Percentiles rank a stretch among this genome's conserved stretches.
These are phyloP conservation scores for Lactifluus subvellereus DNA, from an alignment of 768 basidiomycete genomes.

Conservation along the genomic window DNA sequence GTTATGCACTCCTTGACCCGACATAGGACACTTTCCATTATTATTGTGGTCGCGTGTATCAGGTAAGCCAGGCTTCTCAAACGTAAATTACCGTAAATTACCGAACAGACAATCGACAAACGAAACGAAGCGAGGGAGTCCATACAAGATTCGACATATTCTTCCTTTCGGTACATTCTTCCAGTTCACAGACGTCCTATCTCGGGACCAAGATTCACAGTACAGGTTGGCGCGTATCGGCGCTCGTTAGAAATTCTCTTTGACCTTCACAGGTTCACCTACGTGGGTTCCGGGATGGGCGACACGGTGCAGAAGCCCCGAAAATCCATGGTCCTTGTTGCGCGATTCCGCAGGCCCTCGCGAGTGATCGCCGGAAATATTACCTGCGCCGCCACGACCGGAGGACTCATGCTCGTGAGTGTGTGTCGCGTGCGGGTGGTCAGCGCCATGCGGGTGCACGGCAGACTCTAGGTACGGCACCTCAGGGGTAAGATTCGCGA, in stretches of 20 bases:
- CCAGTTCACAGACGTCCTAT: background rate
- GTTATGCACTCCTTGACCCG: too few relatives aligned
- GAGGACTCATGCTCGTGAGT: slow-evolving; percentile 35
- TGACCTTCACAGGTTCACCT: background rate
- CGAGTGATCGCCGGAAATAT: slow-evolving; percentile 42
- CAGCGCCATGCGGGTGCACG: slow-evolving; percentile 8
- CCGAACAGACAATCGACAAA: background rate
- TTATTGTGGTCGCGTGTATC: background rate
- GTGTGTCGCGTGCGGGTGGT: slow-evolving; percentile 9
- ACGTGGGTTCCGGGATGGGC: background rate
- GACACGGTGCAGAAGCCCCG: slow-evolving; percentile 22
- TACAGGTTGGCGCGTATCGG: background rate
- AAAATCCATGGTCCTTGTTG: background rate
- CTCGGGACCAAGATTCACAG: background rate
- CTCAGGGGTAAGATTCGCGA: slow-evolving; percentile 46
- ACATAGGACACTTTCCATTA: background rate
- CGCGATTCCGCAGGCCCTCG: slow-evolving; percentile 25
- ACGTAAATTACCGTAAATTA: slow-evolving; percentile 1
- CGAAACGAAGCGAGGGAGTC: background rate
- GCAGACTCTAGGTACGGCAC: slow-evolving; percentile 26
- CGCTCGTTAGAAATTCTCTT: background rate
- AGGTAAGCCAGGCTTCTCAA: background rate
- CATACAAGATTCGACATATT: background rate
- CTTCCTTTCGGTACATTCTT: background rate
- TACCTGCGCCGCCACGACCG: slow-evolving; percentile 60